Conservation (phyloP, 163 green algal species). For the Scenedesmus sp. region DNA sequence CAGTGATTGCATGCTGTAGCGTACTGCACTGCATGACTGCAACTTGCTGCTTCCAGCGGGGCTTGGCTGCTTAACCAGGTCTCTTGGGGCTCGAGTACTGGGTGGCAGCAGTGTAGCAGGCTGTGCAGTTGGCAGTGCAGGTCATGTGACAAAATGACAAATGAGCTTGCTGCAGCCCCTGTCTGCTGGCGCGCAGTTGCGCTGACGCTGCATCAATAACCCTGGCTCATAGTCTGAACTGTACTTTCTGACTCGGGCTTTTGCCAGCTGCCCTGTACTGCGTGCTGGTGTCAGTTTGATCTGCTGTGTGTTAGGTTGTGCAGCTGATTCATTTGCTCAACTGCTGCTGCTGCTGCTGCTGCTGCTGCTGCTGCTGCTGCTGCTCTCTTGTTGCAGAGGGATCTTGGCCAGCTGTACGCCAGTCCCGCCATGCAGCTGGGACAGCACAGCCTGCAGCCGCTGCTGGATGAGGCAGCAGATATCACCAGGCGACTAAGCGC, state of each 20-base stretch:
- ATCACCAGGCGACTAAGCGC: neutral
- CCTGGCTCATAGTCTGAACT: too few species aligned
- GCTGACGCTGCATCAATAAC: too few species aligned
- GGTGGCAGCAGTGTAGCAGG: too few species aligned
- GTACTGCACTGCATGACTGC: neutral
- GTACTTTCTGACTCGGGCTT: too few species aligned
- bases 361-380: neutral
- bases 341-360: neutral
- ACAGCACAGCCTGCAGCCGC: neutral
- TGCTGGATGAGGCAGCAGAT: constrained; percentile 38
- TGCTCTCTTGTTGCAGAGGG: neutral
- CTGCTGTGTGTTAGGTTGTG: neutral
- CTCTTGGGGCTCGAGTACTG: too few species aligned
- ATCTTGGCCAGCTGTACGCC: constrained; percentile 16
- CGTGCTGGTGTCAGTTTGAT: too few species aligned
- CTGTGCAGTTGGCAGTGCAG: too few species aligned
- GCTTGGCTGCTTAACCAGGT: too few species aligned
- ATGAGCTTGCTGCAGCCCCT: neutral
- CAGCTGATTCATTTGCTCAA: neutral
- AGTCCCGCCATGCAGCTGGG: constrained; percentile 22
- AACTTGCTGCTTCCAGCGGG: too few species aligned
- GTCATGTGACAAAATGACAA: neutral
- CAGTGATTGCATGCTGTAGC: neutral
- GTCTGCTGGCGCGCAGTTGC: neutral
- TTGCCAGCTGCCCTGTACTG: neutral